phyloP scores from a whole-genome alignment of 208 protist genomes.

The Leishmania tarentolae region DNA sequence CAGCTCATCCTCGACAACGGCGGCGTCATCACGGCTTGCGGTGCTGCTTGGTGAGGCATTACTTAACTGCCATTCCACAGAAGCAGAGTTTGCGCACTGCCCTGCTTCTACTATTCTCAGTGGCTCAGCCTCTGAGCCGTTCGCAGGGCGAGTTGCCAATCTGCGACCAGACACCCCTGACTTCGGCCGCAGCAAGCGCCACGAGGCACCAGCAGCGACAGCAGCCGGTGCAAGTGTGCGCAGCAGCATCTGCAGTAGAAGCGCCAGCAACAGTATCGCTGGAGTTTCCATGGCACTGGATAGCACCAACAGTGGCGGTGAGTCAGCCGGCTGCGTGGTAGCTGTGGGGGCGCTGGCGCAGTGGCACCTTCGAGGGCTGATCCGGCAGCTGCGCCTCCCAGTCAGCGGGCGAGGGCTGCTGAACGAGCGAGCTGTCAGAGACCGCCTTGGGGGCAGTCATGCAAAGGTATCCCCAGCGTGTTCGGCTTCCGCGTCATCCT shows the following conservation, averaged over 20 bases:
- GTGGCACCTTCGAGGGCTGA: conserved; percentile 30
- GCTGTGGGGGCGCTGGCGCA: conserved; percentile 28
- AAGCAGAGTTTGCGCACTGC: background rate
- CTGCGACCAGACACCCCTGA: conserved; percentile 8
- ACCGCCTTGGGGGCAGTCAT: background rate
- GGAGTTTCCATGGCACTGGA: background rate
- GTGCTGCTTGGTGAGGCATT: conserved; percentile 11
- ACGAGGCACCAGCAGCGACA: background rate
- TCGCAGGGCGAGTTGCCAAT: background rate
- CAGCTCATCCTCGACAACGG: background rate
- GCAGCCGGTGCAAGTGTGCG: background rate
- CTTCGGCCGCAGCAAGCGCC: conserved; percentile 9
- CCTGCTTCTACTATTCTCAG: background rate
- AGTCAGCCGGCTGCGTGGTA: background rate
- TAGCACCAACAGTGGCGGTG: background rate
- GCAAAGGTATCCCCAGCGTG: no score
- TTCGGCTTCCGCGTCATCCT: background rate
- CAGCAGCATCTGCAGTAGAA: conserved; percentile 3
- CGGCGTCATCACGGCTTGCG: conserved; percentile 6
- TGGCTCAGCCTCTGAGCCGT: background rate
- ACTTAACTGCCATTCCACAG: background rate
- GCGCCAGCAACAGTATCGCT: background rate
- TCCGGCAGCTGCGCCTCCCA: conserved; percentile 15
- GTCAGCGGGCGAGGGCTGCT: background rate
- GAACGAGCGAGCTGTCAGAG: background rate